Base-by-base conservation (phyloP, 2,329 filamentous ascomycete genomes). In the Colletotrichum simmondsii region DNA sequence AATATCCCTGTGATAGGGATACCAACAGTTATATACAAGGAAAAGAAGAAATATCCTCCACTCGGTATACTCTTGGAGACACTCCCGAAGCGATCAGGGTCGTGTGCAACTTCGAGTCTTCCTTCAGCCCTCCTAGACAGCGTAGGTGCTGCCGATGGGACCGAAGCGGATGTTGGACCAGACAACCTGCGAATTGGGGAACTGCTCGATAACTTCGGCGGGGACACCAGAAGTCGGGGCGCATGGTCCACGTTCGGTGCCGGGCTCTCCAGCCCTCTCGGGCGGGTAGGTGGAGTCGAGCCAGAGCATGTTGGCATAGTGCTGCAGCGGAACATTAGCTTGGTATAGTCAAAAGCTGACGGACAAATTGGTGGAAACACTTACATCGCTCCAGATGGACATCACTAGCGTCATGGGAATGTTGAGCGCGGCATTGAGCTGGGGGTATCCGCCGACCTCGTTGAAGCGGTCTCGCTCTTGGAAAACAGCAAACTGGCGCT, bases 291-390 rank as follows among this genome's bases (percentile, higher is more conserved):
- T 84, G 69, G 85, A 86, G 82, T 92, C 90, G 74, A 92, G 86
- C 91, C 91, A 92, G 74, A 90, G 85, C 89, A 92, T 92, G 80
- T 89, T 87, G 77, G 89, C 83, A 64, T 87, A 82, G 81, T 92
- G 88, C 77, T 80, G 5, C n/a, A 3, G 6, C 42, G 2, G 19
- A 32, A 3, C 12, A 49, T 68, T 24, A 75, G 46, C 37, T 24
- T 6, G 37, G 37, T 5, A 46, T n/a, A 32, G 6, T 46, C 19
- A 6, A 46, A 19, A 7, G 16, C 42, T 46, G 16, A 19, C 7
- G 4, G 19, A 46, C 1, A 8, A 4, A 10, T 16, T 14, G 5
- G 35, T 42, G 19, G 0, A 0, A 46, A 16, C 12, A 75, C 77
- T 76, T 65, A 78, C 77, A 80, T 92, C 91, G 76, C 91, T 90